Conservation (phyloP, 2,329 filamentous ascomycete species). For the Coniella vitis region DNA sequence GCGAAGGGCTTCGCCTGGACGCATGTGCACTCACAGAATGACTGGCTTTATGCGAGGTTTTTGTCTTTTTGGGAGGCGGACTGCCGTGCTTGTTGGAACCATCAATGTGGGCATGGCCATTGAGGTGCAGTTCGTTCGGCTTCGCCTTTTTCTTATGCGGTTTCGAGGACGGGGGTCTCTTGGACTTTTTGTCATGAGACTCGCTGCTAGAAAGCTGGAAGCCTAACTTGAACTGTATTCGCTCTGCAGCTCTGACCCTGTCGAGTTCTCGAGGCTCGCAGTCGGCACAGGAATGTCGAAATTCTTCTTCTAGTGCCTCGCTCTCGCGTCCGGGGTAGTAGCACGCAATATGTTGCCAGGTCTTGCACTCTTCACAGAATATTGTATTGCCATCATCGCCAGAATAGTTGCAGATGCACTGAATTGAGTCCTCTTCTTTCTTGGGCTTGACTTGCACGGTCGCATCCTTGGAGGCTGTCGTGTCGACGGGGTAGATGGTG, state of each 20-base stretch:
- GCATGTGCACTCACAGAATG: slow-evolving; percentile 67
- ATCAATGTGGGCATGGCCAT: slow-evolving; percentile 58
- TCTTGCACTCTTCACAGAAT: slow-evolving; percentile 90
- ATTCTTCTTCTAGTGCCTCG: slow-evolving; percentile 59
- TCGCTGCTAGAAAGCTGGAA: slow-evolving; percentile 37
- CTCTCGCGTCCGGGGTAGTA: slow-evolving; percentile 75
- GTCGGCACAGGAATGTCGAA: slow-evolving; percentile 80
- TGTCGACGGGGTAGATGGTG: slow-evolving; percentile 34
- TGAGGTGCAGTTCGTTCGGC: slow-evolving; percentile 44
- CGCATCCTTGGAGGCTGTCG: slow-evolving; percentile 33
- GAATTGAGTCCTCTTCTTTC: slow-evolving; percentile 80
- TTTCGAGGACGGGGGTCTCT: slow-evolving; percentile 53
- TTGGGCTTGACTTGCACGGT: slow-evolving; percentile 42
- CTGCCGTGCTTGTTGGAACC: slow-evolving; percentile 42
- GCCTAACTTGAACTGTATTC: slow-evolving; percentile 54
- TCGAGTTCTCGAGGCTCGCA: slow-evolving; percentile 77
- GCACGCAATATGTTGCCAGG: slow-evolving; percentile 97
- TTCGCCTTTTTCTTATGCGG: slow-evolving; percentile 21
- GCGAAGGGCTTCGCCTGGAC: slow-evolving; percentile 57
- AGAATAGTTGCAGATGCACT: slow-evolving; percentile 89
- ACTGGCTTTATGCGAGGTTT: slow-evolving; percentile 72
- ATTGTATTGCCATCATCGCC: slow-evolving; percentile 98
- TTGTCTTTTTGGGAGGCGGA: slow-evolving; percentile 67
- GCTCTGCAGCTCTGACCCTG: slow-evolving; percentile 65
- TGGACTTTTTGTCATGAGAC: slow-evolving; percentile 60